Evolutionary conservation across 1,284 basidiomycete genomes (phyloP), one percentile per base, ranked within the genome.

Genomic region (Ceratobasidium sp.): DNA sequence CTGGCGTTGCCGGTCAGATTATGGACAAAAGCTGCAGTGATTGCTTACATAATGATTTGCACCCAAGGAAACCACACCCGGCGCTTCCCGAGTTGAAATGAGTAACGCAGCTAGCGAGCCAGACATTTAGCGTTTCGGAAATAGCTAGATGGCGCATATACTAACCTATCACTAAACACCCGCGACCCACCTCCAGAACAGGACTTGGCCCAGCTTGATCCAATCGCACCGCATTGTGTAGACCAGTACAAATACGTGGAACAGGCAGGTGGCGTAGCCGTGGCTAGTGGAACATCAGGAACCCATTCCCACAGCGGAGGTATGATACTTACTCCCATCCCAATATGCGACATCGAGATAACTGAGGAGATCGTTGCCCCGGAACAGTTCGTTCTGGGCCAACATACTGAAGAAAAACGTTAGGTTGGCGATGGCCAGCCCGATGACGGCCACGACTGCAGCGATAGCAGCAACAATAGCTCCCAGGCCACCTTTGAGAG

Each of bases 211-310:
- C 41, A 41, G 8, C 31, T 22, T 19, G 68, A 58, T 9, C 68
- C 68, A 48, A 71, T 54, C 19, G 68, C 68, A 24, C 53, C 68
- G 37, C 68, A 71, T 6, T 54, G 29, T 13, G 68, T 41, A 2
- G 68, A 71, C 41, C 56, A 71, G 53, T 71, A 71, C 68, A 71
- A 22, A n/a, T 71, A 71, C 14, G 56, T 54, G 14, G 51, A 29
- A 54, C 68, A 71, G 4, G 49, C 9, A 1, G 68, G 68, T 5
- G 61, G 61, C 3, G 37, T 22, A 5, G 8, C 61, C 39, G 6
- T 27, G 31, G 37, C 19, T 7, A 62, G 11, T 22, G 9, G 22
- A 39, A 39, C 11, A 37, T 37, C 16, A 48, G 61, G 19, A 16
- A 24, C 13, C 31, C 16, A 37, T 4, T 2, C 6, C 7, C 19